Conservation (phyloP, 169 alveolate genomes). For the Toxoplasma gondii region DNA sequence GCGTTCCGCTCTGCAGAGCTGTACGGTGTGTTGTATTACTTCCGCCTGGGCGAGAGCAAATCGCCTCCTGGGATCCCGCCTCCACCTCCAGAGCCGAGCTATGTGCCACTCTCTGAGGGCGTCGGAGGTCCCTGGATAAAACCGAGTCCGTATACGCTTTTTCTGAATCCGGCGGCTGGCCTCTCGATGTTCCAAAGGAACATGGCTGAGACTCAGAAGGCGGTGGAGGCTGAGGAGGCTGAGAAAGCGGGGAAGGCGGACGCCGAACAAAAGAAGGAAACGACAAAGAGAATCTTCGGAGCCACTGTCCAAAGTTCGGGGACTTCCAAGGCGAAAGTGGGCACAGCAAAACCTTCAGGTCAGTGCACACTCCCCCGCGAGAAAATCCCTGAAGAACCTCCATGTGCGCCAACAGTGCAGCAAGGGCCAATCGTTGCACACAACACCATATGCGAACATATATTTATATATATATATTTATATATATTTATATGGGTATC, state of each 20-base stretch:
- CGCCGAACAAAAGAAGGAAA: not conserved
- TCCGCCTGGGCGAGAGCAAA: constrained; percentile 46
- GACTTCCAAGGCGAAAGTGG: too few relatives aligned
- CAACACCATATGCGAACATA: too few relatives aligned
- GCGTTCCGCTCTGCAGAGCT: constrained; percentile 38
- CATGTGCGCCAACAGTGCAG: too few relatives aligned
- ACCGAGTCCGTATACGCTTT: constrained; percentile 33
- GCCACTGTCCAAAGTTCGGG: too few relatives aligned
- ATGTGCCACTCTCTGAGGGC: constrained; percentile 44
- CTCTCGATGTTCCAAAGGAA: constrained; percentile 25
- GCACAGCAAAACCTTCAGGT: too few relatives aligned
- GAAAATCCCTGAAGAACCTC: too few relatives aligned
- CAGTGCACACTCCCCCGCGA: too few relatives aligned
- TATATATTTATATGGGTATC: too few relatives aligned
- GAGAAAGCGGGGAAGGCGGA: not conserved
- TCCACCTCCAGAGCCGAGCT: constrained; percentile 68
- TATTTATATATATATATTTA: too few relatives aligned
- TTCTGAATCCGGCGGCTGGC: constrained; percentile 14
- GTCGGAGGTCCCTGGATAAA: constrained; percentile 49
- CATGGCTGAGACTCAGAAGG: constrained; percentile 11
- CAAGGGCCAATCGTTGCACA: too few relatives aligned
- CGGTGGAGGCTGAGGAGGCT: constrained; percentile 25
- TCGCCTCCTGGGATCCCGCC: constrained; percentile 55
- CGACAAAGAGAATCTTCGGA: not conserved
- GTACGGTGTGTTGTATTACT: constrained; percentile 60